phyloP scores from a whole-genome alignment of 2,329 filamentous ascomycete species.

The Penicillium sp. region DNA sequence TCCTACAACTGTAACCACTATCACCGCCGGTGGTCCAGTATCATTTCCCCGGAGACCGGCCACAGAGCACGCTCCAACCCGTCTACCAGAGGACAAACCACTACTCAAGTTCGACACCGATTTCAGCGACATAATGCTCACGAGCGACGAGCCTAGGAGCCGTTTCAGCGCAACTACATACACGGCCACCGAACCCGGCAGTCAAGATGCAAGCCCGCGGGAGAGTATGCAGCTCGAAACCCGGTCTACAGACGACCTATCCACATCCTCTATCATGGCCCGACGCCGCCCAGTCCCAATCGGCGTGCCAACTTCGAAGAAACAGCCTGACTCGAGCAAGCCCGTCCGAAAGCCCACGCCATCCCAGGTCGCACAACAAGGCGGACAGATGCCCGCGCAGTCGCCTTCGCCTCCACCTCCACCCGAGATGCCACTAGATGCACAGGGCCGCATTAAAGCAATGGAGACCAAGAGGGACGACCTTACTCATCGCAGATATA shows the following conservation, averaged over 20 bases:
- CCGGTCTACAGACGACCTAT: slow-evolving; percentile 32
- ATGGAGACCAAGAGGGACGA: slow-evolving; percentile 66
- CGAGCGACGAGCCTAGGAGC: slow-evolving; percentile 55
- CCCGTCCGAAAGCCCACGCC: slow-evolving; percentile 46
- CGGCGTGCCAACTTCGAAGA: slow-evolving; percentile 32
- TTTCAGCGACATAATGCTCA: slow-evolving; percentile 41
- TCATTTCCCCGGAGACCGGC: slow-evolving; percentile 34
- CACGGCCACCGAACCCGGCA: slow-evolving; percentile 40
- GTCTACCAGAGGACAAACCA: slow-evolving; percentile 12
- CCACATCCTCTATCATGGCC: slow-evolving; percentile 38
- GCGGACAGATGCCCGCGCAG: slow-evolving; percentile 22
- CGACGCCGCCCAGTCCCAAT: slow-evolving; percentile 42
- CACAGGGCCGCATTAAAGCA: slow-evolving; percentile 64
- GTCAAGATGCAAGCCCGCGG: slow-evolving; percentile 39
- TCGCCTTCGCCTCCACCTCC: slow-evolving; percentile 57
- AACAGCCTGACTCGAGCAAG: slow-evolving; percentile 31
- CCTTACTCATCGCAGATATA: slow-evolving; percentile 66
- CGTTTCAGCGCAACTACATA: slow-evolving; percentile 63
- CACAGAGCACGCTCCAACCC: slow-evolving; percentile 26
- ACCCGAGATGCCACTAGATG: slow-evolving; percentile 53
- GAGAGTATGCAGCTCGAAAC: slow-evolving; percentile 33
- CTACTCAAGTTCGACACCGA: slow-evolving; percentile 34
- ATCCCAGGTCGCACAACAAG: slow-evolving; percentile 33
- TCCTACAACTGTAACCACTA: slow-evolving; percentile 36
- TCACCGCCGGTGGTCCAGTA: slow-evolving; percentile 30